Evolutionary conservation across 1,284 basidiomycete genomes (phyloP).

Genomic region (Leccinum proximum): DNA sequence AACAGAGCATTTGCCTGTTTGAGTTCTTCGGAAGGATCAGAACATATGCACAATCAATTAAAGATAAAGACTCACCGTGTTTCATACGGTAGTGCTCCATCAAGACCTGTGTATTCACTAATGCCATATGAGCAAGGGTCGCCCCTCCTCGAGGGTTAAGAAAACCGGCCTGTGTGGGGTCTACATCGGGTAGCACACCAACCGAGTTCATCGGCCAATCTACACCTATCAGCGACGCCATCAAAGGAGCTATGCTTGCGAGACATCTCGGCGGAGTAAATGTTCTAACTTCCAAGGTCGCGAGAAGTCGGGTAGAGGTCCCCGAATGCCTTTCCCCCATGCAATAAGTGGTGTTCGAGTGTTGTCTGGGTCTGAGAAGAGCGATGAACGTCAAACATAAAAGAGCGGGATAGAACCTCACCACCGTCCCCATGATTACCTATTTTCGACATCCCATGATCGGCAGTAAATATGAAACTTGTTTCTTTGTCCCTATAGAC

Average conservation of each 20-base stretch:
- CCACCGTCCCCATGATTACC: slow-evolving; percentile 92
- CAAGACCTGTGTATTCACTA: slow-evolving; percentile 74
- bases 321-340: slow-evolving; percentile 79
- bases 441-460: slow-evolving; percentile 89
- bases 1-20: slow-evolving; percentile 56
- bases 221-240: slow-evolving; percentile 71
- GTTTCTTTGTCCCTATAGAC: slow-evolving; percentile 75
- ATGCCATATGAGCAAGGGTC: slow-evolving; percentile 51
- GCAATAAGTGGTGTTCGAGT: slow-evolving; percentile 85
- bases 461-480: slow-evolving; percentile 83
- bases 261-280: slow-evolving; percentile 68
- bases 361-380: slow-evolving; percentile 73
- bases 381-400: slow-evolving; percentile 7
- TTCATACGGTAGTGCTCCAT: slow-evolving; percentile 82
- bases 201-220: slow-evolving; percentile 78
- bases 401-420: slow-evolving; percentile 31
- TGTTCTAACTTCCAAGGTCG: slow-evolving; percentile 55
- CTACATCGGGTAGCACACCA: slow-evolving; percentile 69
- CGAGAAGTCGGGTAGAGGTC: slow-evolving; percentile 61
- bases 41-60: slow-evolving; percentile 1
- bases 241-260: slow-evolving; percentile 80
- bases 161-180: slow-evolving; percentile 54
- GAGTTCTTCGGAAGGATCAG: slow-evolving; percentile 42
- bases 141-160: slow-evolving; percentile 38
- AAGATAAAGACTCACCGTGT: slow-evolving; percentile 47